Base-by-base conservation (phyloP, 805 yeast genomes). In the Metschnikowia lunata region DNA sequence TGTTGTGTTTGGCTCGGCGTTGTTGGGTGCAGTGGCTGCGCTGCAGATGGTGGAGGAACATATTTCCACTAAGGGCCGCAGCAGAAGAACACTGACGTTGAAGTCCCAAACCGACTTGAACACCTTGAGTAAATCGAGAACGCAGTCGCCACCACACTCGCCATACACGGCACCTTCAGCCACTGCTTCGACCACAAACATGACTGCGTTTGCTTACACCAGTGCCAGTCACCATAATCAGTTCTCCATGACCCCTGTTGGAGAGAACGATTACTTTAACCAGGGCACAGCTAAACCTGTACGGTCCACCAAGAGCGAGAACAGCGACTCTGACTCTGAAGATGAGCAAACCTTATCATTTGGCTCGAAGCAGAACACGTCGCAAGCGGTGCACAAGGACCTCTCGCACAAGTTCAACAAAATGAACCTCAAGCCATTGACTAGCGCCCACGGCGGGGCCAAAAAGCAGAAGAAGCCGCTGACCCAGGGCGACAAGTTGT, bases 1-100 rank as follows among this genome's bases (percentile, higher is more conserved):
- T 2, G 99, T 93, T 33, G 98, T 93, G 2, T 86, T 91, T 60
- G 99, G 99, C 23, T 78, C 97, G 4, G 98, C 99, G 0, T 71
- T 93, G 61, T 74, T 93, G 49, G 99, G 98, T 32, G 97, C 98
- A 1, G 88, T 83, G 49, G 98, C 98, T 3, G 88, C 93, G 9
- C 82, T 83, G 53, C 82, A 78, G 48, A 75, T 76, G 11, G 75
- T 76, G 44, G 47, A 59, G 36, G 69, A 65, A 53, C 71, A 71
- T 52, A 49, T 64, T 34, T 39, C 46, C 23, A 50, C 59, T 28
- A 60, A 56, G 51, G 70, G 71, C 26, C 62, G 64, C 42, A 59
- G 69, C 18, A 63, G 71, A 57, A 59, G 72, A 48, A 58, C 66
- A 9, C 60, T 68, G 7, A 47, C 59, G 15, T 61, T 68, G 51